These are phyloP conservation scores for Puccinia hordei DNA, from an alignment of 1,284 basidiomycete genomes.

Conservation along the genomic window DNA sequence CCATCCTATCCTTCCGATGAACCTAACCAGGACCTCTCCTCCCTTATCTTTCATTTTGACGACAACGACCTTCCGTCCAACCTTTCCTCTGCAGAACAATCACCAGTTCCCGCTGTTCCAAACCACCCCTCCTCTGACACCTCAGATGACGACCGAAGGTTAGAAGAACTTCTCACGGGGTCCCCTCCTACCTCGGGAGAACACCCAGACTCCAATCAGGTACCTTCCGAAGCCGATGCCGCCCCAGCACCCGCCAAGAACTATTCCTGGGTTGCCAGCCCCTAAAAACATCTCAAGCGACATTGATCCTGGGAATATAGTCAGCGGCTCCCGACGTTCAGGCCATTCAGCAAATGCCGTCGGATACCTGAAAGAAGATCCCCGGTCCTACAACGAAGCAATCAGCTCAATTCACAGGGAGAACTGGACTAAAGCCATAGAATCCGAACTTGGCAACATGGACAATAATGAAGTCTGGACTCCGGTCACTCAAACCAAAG, in stretches of 20 bases:
- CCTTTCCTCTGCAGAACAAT: neutral
- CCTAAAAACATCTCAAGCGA: neutral
- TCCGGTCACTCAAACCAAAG: neutral
- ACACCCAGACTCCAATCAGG: neutral
- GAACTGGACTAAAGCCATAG: neutral
- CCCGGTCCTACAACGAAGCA: neutral
- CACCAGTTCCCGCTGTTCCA: neutral
- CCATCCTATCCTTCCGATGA: neutral
- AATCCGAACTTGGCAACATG: slow-evolving; percentile 19
- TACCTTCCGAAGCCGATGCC: too few relatives aligned
- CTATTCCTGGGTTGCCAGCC: neutral
- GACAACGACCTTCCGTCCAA: neutral
- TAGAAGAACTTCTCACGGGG: neutral
- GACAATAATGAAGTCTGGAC: slow-evolving; percentile 13
- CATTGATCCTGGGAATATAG: neutral
- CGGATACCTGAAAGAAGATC: neutral
- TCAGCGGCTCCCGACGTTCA: neutral
- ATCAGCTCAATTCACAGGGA: neutral
- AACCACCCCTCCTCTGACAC: neutral
- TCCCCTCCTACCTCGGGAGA: neutral
- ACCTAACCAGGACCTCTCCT: neutral
- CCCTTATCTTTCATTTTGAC: neutral
- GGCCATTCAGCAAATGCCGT: too few relatives aligned
- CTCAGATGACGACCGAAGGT: neutral
- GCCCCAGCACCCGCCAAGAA: neutral